Base-by-base conservation (phyloP, 345 rosid genomes). In the Eucalyptus curtisii region DNA sequence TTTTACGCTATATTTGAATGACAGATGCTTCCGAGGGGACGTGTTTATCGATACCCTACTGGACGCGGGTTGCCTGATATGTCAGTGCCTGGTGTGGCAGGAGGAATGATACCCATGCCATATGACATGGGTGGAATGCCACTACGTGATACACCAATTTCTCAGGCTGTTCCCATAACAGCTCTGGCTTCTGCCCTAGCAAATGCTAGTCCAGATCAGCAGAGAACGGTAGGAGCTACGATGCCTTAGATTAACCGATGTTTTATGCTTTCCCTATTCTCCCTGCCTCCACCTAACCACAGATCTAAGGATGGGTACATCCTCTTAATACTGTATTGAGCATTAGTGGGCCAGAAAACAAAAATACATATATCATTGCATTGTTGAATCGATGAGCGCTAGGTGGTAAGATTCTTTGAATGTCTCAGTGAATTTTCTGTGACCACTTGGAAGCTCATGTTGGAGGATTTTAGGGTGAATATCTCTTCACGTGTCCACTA, bases 111-210 rank as follows among this genome's bases (percentile, higher is more conserved):
- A 52, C 90, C 97, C 86, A 91, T 94, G 93, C 97, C 98, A 61
- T 94, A 94, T 88, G 97, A 96, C 86, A 93, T 95, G 93, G 93
- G 93, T 86, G 95, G 93, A 20, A 91, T 93, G 93, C 94, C 95
- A 14, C 30, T 94, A 89, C 95, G 97, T 86, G 98, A 94, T 90
- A 91, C 95, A 86, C 86, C 92, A 30, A 86, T 90, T 86, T 92
- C 97, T 89, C 99, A 94, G 87, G 89, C 95, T 68, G 87, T 97
- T 88, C 99, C 99, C 4, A 94, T 97, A 52, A 96, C 95, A 85
- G 98, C 99, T 90, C 89, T 97, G 94, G 96, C 98, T 88, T 88
- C 95, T 89, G 94, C 96, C 11, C 99, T 97, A 85, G 99, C 99
- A 61, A 96, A 97, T 94, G 95, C 99, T 55, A 64, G 92, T 86